Base-by-base conservation (phyloP, 805 yeast species). In the Saccharomycopsis selenospora region DNA sequence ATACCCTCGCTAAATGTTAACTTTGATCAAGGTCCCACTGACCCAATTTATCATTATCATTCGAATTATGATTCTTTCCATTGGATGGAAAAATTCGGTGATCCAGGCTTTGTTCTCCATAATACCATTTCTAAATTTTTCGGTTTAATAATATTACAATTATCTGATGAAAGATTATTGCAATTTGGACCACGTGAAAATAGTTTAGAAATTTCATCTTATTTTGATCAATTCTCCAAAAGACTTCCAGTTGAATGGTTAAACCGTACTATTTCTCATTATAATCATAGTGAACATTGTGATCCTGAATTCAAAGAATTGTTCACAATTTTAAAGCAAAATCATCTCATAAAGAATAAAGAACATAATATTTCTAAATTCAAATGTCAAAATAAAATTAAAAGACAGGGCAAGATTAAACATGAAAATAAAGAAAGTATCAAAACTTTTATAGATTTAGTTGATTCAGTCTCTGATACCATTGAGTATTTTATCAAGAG, bases 11-110 rank as follows among this genome's bases (percentile, higher is more conserved):
- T 75, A n/a, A 84, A 82, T 61, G 50, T 80, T 43, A 84, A 82
- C 0, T 84, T 81, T 59, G 62, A 57, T 17, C 58, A 59, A 22
- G 66, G 70, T 7, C 57, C 59, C 10, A 66, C 61, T 6, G 83
- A 79, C 45, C 71, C 88, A 0, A 77, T 82, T 5, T 83, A 83
- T 59, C 90, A 82, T 52, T 82, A 84, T 61, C 91, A 84, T 60
- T 82, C 90, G 14, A 78, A 80, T 60, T 84, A 80, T 59, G 89
- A 82, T 62, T 80, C 86, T 0, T 78, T 66, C 61, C 68, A 77
- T 54, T 84, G 91, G 91, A 80, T 83, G 82, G 69, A 70, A 30
- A 68, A 64, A 3, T 73, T 62, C 59, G 84, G 77, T 25, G 90
- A 83, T 59, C 81, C 83, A 11, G 79, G 74, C 0, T 82, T 79